Base-by-base conservation (phyloP, 2,329 filamentous ascomycete genomes). In the Didymosphaeria variabile region DNA sequence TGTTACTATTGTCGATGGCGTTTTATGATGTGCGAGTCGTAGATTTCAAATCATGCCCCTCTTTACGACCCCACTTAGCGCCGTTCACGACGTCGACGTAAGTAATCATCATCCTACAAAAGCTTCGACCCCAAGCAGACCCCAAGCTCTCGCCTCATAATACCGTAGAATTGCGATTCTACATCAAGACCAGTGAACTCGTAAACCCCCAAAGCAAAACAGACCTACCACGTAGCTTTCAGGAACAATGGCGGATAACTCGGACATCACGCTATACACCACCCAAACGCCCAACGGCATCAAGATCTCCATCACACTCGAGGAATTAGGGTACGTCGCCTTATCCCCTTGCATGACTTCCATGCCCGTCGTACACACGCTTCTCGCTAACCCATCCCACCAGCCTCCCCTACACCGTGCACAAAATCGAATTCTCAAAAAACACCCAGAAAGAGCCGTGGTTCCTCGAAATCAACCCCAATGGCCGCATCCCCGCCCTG, bases 391-490 rank as follows among this genome's bases (percentile, higher is more conserved):
- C 51, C 23, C 5, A 21, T 10, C 17, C 5, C 6, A 44, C 8
- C 51, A 74, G 76, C 26, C 81, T 96, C 44, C 87, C 90, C n/a
- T 97, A 97, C 82, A 88, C 93, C 79, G 86, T 89, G 46, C 86
- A 90, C 55, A 83, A 86, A 46, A 88, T 96, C 71, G 85, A 91
- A n/a, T 85, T 96, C 61, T 81, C 77, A 64, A 91, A 91, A 65
- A 91, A 93, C 76, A 85, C 82, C n/a, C 92, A 96, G 72, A 96
- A 95, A 71, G 87, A 94, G 77, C 87, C 87, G 17, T 96, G 92
- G 92, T 97, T 94, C 80, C 86, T 96, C 31, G 88, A 89, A 55
- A 96, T 97, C 81, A 97, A 97, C 80, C 93, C 93, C 65, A 97
- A 97, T 77, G 93, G 93, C 66, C 91, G 93, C 67, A 97, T 97